phyloP scores from a whole-genome alignment of 257 asterid genomes.

The Lycium ferocissimum region DNA sequence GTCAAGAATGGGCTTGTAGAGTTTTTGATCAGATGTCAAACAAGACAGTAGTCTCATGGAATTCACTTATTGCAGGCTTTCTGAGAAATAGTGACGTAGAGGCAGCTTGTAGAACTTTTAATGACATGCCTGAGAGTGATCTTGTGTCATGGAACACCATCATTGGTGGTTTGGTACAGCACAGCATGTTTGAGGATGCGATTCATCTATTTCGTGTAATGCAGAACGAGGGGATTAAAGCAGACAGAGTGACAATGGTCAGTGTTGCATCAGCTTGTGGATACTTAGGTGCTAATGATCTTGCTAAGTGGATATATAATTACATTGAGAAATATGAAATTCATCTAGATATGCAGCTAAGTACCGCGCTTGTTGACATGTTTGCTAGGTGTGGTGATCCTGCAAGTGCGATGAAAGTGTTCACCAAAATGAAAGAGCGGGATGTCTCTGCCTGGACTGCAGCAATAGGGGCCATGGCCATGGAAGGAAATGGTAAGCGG shows the following conservation, averaged over 20 bases:
- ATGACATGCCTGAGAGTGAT: constrained; percentile 55
- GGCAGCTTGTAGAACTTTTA: constrained; percentile 44
- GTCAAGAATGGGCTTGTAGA: constrained; percentile 52
- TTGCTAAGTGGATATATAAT: constrained; percentile 58
- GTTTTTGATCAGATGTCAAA: constrained; percentile 54
- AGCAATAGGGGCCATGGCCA: constrained; percentile 60
- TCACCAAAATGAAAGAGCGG: constrained; percentile 43
- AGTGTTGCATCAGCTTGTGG: constrained; percentile 68
- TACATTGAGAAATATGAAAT: constrained; percentile 43
- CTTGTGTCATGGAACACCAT: constrained; percentile 67
- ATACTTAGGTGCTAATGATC: constrained; percentile 57
- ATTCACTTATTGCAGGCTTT: constrained; percentile 58
- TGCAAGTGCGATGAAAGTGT: constrained; percentile 49
- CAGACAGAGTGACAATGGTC: constrained; percentile 62
- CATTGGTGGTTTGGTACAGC: constrained; percentile 53
- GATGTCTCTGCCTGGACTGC: constrained; percentile 70
- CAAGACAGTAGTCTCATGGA: constrained; percentile 61
- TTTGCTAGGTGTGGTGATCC: constrained; percentile 67
- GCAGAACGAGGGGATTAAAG: constrained; percentile 52
- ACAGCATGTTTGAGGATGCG: constrained; percentile 50
- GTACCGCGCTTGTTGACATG: constrained; percentile 58
- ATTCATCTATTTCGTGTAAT: constrained; percentile 52
- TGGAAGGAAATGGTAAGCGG: constrained; percentile 58
- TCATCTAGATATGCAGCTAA: constrained; percentile 43
- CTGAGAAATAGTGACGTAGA: constrained; percentile 55